phyloP scores from a whole-genome alignment of 2,329 filamentous ascomycete species.

The Botrytis cinerea region DNA sequence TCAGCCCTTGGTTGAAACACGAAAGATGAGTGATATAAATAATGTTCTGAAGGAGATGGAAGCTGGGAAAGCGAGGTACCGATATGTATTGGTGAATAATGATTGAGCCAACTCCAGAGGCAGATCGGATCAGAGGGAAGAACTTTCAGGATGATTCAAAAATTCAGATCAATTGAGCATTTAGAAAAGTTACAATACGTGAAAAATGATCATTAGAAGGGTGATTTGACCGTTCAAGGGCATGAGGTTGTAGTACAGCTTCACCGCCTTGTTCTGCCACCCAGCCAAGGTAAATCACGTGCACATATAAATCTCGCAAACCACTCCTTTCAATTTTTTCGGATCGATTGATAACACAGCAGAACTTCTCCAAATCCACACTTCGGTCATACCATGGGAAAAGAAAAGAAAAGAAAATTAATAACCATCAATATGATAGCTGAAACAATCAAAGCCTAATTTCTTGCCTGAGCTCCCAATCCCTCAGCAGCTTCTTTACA shows the following conservation, averaged over 20 bases:
- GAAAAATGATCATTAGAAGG: neutral
- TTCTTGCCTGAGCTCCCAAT: conserved; percentile 2
- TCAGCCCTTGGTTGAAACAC: conserved; percentile 57
- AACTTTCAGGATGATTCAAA: neutral
- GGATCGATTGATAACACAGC: neutral
- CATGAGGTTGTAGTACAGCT: neutral
- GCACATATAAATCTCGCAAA: neutral
- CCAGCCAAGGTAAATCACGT: neutral
- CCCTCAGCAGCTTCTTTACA: conserved; percentile 21
- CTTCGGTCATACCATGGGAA: neutral
- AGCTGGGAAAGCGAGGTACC: conserved; percentile 55
- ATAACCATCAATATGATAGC: neutral
- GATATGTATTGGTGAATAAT: conserved; percentile 52
- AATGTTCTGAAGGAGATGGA: conserved; percentile 58
- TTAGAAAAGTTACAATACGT: neutral
- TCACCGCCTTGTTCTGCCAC: conserved; percentile 4
- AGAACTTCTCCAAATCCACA: neutral
- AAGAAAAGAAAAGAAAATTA: neutral
- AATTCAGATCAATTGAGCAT: neutral
- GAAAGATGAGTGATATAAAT: conserved; percentile 60
- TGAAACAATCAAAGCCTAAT: neutral
- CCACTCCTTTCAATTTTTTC: neutral
- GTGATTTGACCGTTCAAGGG: neutral
- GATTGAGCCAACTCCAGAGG: conserved; percentile 26
- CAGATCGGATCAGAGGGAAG: neutral